Evolutionary conservation across 164 flowering plant species (phyloP).

Genomic region (Umbilicus rupestris): DNA sequence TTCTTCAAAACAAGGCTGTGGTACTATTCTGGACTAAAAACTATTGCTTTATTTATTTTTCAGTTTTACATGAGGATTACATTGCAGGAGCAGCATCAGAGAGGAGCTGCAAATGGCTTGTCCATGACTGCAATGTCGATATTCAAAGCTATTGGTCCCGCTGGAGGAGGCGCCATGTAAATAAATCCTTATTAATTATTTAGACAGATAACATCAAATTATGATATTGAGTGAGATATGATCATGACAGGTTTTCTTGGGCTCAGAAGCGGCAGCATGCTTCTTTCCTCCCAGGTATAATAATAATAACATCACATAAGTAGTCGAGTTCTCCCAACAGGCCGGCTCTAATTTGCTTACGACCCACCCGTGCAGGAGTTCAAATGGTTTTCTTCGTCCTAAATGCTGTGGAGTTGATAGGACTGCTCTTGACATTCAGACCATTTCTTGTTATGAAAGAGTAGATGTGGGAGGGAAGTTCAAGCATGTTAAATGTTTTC

Average conservation of each 20-base stretch:
- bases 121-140: conserved; percentile 72
- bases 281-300: conserved; percentile 53
- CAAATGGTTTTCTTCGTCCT: conserved; percentile 10
- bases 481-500: too few relatives aligned
- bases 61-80: background rate
- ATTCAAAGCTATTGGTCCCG: conserved; percentile 70
- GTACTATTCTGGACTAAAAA: conserved; percentile 18
- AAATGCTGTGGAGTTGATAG: conserved; percentile 8
- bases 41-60: background rate
- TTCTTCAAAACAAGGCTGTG: conserved; percentile 62
- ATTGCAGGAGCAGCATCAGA: conserved; percentile 51
- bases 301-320: too few relatives aligned
- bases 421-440: conserved; percentile 7
- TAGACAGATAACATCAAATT: too few relatives aligned
- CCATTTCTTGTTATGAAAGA: background rate
- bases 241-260: conserved; percentile 25
- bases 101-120: conserved; percentile 84
- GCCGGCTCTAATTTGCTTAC: background rate
- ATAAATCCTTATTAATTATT: conserved; percentile 11
- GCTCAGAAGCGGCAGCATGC: conserved; percentile 45
- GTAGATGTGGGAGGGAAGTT: too few relatives aligned
- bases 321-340: too few relatives aligned
- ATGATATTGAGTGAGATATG: too few relatives aligned
- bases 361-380: background rate
- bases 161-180: conserved; percentile 72